Evolutionary conservation across 2,329 filamentous ascomycete species (phyloP).

Genomic region (Hypoxylon rubiginosum): DNA sequence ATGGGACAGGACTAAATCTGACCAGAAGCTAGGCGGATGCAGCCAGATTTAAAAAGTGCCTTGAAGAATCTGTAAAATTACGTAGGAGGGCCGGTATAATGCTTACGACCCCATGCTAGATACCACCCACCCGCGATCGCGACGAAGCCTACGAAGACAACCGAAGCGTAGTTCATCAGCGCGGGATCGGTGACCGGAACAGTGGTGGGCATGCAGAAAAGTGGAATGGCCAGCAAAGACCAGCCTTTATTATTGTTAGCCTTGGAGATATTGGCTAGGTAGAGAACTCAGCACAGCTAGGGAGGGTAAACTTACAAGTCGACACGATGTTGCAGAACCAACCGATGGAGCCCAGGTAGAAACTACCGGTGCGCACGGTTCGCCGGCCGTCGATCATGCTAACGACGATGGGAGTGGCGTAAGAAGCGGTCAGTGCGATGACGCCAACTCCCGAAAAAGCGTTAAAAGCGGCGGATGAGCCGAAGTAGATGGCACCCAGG

Average conservation of each 20-base stretch:
- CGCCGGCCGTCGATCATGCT: constrained; percentile 72
- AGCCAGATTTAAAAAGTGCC: constrained; percentile 12
- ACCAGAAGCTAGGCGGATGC: background rate
- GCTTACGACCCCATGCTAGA: constrained; percentile 75
- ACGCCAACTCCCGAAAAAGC: constrained; percentile 79
- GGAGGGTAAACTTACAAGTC: constrained; percentile 64
- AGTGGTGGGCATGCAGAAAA: constrained; percentile 79
- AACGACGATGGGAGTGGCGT: constrained; percentile 75
- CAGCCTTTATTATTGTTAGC: constrained; percentile 64
- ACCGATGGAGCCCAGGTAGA: constrained; percentile 73
- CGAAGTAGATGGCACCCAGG: constrained; percentile 77
- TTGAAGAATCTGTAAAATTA: constrained; percentile 27
- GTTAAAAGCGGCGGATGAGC: constrained; percentile 77
- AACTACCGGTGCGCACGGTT: constrained; percentile 68
- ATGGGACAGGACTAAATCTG: background rate
- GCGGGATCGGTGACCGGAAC: constrained; percentile 68
- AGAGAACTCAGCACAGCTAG: constrained; percentile 9
- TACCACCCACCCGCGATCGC: constrained; percentile 75
- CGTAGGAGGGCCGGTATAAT: constrained; percentile 74
- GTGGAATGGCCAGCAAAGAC: constrained; percentile 76
- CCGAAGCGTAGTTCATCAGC: constrained; percentile 80
- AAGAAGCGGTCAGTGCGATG: constrained; percentile 77
- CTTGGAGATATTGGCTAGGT: constrained; percentile 22
- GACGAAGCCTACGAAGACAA: constrained; percentile 78
- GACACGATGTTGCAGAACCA: constrained; percentile 73